Percentiles rank a stretch among this genome's conserved stretches.
These are phyloP conservation scores for Saccharomyces hybrid DNA, from an alignment of 1,139 yeast genomes.

Conservation along the genomic window DNA sequence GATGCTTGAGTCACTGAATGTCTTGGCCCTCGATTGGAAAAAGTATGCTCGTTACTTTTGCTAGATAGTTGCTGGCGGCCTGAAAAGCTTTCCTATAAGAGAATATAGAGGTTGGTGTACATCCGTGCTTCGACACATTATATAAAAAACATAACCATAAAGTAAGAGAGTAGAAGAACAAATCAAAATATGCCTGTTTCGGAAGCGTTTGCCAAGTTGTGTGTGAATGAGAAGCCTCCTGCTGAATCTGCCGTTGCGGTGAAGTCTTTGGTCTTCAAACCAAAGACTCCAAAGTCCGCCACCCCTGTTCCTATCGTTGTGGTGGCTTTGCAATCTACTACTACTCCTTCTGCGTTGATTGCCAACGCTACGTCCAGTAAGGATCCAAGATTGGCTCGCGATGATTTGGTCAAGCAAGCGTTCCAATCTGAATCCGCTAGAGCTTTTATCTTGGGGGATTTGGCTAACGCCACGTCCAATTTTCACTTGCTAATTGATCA, in stretches of 20 bases:
- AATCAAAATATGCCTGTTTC: conserved; percentile 44
- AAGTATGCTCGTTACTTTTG: background rate
- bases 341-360: conserved; percentile 58
- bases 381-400: conserved; percentile 84
- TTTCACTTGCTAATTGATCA: conserved; percentile 62
- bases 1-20: background rate
- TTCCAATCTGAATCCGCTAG: conserved; percentile 53
- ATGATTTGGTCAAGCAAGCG: conserved; percentile 63
- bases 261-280: conserved; percentile 80
- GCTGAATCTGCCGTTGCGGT: conserved; percentile 41
- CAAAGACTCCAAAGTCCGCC: conserved; percentile 81
- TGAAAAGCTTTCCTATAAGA: background rate
- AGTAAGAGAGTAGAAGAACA: background rate
- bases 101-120: background rate
- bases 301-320: conserved; percentile 78
- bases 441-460: conserved; percentile 58
- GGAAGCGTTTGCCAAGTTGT: conserved; percentile 52
- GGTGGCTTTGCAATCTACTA: conserved; percentile 63
- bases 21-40: background rate
- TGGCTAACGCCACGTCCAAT: conserved; percentile 49
- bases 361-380: conserved; percentile 66
- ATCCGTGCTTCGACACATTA: background rate
- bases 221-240: conserved; percentile 40
- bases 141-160: background rate
- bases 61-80: background rate